Evolutionary conservation across 2,329 filamentous ascomycete species (phyloP).

Genomic region (Stromatinia cepivora): DNA sequence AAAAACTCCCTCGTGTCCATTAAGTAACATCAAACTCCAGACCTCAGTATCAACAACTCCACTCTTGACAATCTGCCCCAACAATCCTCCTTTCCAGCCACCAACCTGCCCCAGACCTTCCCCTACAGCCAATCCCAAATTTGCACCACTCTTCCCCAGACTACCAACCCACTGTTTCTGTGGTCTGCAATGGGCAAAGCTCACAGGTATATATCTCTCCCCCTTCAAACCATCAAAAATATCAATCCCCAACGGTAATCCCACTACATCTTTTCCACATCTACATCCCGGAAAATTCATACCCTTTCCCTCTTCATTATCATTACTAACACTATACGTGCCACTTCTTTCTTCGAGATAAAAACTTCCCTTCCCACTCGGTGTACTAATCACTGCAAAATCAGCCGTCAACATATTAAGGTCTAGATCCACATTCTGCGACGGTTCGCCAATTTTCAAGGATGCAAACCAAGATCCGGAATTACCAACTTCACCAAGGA

Average conservation of each 20-base stretch:
- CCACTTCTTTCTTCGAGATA: constrained; percentile 29
- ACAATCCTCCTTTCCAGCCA: constrained; percentile 14
- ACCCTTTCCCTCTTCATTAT: constrained; percentile 7
- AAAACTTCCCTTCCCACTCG: constrained; percentile 27
- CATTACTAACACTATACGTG: constrained; percentile 28
- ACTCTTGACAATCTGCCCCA: constrained; percentile 29
- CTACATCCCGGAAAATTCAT: constrained; percentile 6
- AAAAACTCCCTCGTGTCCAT: constrained; percentile 31
- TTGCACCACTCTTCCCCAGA: constrained; percentile 26
- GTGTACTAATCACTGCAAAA: constrained; percentile 29
- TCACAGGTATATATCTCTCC: constrained; percentile 23
- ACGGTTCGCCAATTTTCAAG: constrained; percentile 30
- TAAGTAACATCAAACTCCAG: constrained; percentile 33
- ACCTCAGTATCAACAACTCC: constrained; percentile 27
- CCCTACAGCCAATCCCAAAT: constrained; percentile 30
- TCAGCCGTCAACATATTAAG: constrained; percentile 34
- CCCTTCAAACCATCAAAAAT: not conserved
- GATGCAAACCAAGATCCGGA: constrained; percentile 31
- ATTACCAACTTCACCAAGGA: constrained; percentile 30
- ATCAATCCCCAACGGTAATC: constrained; percentile 7
- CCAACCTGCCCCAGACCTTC: constrained; percentile 18
- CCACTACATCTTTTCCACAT: not conserved
- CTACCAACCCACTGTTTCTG: constrained; percentile 29
- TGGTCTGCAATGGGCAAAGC: constrained; percentile 34
- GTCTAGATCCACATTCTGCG: constrained; percentile 31